A percentile compares a stretch with the other conserved stretches of the same genome.
Conservation (phyloP, 768 basidiomycete genomes). For the Lentinula guzmanii region DNA sequence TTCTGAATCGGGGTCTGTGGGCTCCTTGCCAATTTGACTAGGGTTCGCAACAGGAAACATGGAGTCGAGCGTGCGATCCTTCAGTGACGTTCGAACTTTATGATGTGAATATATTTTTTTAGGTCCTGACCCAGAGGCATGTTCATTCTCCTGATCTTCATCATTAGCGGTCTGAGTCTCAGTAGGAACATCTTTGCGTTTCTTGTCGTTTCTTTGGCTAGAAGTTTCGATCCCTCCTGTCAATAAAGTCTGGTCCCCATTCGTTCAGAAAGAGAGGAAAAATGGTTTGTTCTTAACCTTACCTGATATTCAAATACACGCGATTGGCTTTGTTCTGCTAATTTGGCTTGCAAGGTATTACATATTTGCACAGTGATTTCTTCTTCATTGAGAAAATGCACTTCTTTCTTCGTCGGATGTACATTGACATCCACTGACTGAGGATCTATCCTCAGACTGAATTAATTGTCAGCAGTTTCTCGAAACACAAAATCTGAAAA, state of each 20-base stretch:
- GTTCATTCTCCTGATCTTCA: neutral
- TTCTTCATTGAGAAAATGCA: conserved; percentile 92
- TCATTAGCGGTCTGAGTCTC: neutral
- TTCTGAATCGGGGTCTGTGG: conserved; percentile 7
- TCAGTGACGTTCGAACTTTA: conserved; percentile 85
- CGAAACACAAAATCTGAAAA: neutral
- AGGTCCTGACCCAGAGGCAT: conserved; percentile 16
- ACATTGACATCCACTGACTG: conserved; percentile 94
- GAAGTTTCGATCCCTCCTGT: conserved; percentile 42
- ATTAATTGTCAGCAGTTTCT: neutral
- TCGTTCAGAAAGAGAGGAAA: neutral
- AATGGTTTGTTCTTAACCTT: neutral
- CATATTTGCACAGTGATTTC: conserved; percentile 72
- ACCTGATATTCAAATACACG: conserved; percentile 72
- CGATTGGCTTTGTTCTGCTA: conserved; percentile 61
- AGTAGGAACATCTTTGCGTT: conserved; percentile 19
- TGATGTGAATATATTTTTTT: conserved; percentile 71
- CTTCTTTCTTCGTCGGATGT: conserved; percentile 95
- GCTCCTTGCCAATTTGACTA: conserved; percentile 26
- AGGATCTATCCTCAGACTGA: conserved; percentile 78
- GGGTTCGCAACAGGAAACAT: conserved; percentile 78
- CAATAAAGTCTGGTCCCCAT: conserved; percentile 44
- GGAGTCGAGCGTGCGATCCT: conserved; percentile 89
- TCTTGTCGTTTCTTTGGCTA: conserved; percentile 17
- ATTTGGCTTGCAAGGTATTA: conserved; percentile 60